These are phyloP conservation scores for Acanthamoeba lenticulata DNA, from an alignment of 208 protist species.

Conservation along the genomic window DNA sequence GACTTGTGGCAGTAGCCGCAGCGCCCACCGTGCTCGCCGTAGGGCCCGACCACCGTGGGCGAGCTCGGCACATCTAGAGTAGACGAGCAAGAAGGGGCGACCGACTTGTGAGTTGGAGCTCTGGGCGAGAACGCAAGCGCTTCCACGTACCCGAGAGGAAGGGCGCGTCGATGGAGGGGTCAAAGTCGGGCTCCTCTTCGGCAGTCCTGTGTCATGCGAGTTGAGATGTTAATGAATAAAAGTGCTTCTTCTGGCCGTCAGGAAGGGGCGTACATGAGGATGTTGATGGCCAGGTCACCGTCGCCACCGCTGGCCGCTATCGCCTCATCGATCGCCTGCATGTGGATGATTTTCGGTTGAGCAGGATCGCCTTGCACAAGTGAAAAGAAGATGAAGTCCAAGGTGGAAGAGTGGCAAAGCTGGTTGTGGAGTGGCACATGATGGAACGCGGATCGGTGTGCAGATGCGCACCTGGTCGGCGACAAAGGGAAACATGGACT, in stretches of 20 bases:
- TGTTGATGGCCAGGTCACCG: neutral
- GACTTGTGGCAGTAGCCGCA: constrained; percentile 31
- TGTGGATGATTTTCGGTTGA: too few relatives aligned
- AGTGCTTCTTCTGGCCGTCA: neutral
- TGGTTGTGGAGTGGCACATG: neutral
- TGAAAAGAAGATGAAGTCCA: neutral
- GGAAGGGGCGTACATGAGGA: neutral
- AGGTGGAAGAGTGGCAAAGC: neutral
- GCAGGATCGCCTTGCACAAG: too few relatives aligned
- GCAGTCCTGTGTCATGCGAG: neutral
- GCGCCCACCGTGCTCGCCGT: neutral
- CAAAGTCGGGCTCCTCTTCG: constrained; percentile 38
- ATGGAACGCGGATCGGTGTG: neutral
- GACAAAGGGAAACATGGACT: neutral
- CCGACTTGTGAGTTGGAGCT: neutral
- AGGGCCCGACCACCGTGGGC: neutral
- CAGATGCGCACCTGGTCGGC: neutral
- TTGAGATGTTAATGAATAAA: neutral
- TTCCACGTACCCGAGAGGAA: neutral
- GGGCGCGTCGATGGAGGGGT: neutral
- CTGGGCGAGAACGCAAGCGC: neutral
- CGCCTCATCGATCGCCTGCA: neutral
- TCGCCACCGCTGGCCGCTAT: neutral
- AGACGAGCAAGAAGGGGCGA: neutral
- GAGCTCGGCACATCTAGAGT: neutral